Conservation (phyloP, 768 basidiomycete species). For the Trametes meyenii region DNA sequence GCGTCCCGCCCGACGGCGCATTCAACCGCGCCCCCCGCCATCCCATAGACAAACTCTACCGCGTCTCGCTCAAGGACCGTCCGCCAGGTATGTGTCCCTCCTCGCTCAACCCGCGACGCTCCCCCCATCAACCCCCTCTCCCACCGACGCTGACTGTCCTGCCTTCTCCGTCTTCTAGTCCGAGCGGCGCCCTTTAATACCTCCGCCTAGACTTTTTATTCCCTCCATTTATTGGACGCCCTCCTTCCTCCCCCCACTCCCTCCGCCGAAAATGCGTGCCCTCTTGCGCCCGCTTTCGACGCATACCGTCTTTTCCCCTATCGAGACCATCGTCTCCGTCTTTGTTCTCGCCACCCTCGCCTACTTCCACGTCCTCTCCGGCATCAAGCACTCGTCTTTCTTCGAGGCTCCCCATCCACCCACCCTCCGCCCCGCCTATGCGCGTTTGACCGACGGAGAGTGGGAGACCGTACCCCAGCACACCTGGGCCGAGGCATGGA, state of each 20-base stretch:
- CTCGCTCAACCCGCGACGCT: no score
- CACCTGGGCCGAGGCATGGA: slow-evolving; percentile 47
- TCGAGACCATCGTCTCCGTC: slow-evolving; percentile 90
- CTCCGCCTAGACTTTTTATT: slow-evolving; percentile 21
- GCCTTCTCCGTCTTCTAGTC: background rate
- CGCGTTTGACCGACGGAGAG: slow-evolving; percentile 52
- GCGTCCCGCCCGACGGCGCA: slow-evolving; percentile 20
- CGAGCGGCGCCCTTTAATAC: slow-evolving; percentile 15
- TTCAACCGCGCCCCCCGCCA: slow-evolving; percentile 24
- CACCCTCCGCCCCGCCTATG: slow-evolving; percentile 57
- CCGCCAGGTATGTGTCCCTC: slow-evolving; percentile 4
- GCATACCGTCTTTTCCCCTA: slow-evolving; percentile 74
- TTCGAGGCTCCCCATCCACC: slow-evolving; percentile 58
- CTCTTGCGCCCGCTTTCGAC: slow-evolving; percentile 68
- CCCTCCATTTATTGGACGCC: slow-evolving; percentile 17
- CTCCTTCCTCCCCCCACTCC: background rate
- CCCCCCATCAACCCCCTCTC: background rate
- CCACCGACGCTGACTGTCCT: background rate
- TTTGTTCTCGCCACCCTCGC: slow-evolving; percentile 89
- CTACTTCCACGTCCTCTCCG: slow-evolving; percentile 91
- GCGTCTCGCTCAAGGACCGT: background rate
- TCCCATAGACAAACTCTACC: slow-evolving; percentile 13
- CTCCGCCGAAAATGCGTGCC: slow-evolving; percentile 50
- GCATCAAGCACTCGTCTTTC: slow-evolving; percentile 87
- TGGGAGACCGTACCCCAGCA: slow-evolving; percentile 66